Base-by-base conservation (phyloP, 805 yeast genomes). In the Yarrowia bubula region DNA sequence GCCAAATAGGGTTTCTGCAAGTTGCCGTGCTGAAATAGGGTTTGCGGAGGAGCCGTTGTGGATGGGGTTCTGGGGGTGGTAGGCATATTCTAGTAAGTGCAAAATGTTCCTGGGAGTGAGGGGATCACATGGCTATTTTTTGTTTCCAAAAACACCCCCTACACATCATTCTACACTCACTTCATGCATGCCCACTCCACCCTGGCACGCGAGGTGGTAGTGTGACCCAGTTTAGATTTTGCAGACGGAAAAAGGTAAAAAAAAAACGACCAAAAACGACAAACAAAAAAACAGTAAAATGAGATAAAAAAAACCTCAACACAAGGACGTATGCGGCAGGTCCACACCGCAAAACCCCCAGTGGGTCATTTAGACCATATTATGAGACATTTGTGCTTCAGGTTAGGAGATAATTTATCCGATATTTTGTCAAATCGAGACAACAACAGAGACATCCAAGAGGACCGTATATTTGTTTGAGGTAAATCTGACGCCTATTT, bases 191-290 rank as follows among this genome's bases (percentile, higher is more conserved):
- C 17, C 48, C 31, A 33, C 55, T 33, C 55, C 55, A 48, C 55
- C 31, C 39, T 51, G 58, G 58, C 58, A 51, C 58, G 58, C 58
- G 58, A 51, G 58, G 58, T 51, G 58, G 58, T 51, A 51, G 58
- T 51, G 58, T 51, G 58, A 51, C 58, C 58, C 58, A 38, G 58
- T 37, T 51, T 22, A 37, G 58, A 51, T 51, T 51, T 51, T 17
- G 32, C 55, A 48, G 41, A 13, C 41, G 31, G 31, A 48, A 48
- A 48, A 22, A 41, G 5, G 7, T 18, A 48, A 48, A 17, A 9
- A n/a, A 2, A n/a, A 18, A 8, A 8, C 9, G 37, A 4, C 31
- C 31, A 46, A 46, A 46, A 22, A 4, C 17, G 15, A 13, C 15
- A 10, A 43, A 44, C 28, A 28, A 14, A 33, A 48, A 8, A 7